Percentiles rank a stretch among this genome's conserved stretches.
Evolutionary conservation across 2,329 filamentous ascomycete genomes (phyloP).

Genomic region (Pestalotiopsis sp.): DNA sequence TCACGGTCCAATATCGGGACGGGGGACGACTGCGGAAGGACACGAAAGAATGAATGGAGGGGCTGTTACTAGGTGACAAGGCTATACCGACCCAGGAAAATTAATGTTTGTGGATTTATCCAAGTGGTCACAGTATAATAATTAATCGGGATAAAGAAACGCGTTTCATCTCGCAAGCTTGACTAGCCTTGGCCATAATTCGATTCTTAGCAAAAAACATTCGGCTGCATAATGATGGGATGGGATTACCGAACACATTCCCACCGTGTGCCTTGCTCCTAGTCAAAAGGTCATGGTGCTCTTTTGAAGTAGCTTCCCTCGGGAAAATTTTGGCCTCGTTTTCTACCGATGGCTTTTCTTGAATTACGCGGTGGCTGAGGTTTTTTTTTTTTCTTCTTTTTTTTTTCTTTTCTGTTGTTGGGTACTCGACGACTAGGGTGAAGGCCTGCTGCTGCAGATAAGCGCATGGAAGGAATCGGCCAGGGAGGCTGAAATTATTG

Average conservation of each 20-base stretch:
- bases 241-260: neutral
- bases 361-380: no score
- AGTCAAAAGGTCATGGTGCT: neutral
- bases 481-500: slow-evolving; percentile 7
- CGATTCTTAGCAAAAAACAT: neutral
- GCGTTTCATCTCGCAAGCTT: slow-evolving; percentile 5
- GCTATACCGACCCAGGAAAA: neutral
- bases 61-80: neutral
- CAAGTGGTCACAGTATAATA: neutral
- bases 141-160: neutral
- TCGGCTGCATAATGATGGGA: neutral
- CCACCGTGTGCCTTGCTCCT: no score
- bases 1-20: slow-evolving; percentile 5
- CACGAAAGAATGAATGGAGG: neutral
- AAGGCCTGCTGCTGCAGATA: neutral
- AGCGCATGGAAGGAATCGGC: slow-evolving; percentile 4
- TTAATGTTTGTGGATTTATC: neutral
- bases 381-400: neutral
- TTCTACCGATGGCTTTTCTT: no score
- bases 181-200: neutral
- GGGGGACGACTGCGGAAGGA: slow-evolving; percentile 12
- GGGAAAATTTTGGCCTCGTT: no score
- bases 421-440: slow-evolving; percentile 4
- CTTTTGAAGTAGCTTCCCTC: no score
- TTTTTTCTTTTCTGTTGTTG: neutral